A percentile compares a stretch with the other conserved stretches of the same genome.
phyloP scores from a whole-genome alignment of 2,329 filamentous ascomycete genomes.

The Colletotrichum sidae region DNA sequence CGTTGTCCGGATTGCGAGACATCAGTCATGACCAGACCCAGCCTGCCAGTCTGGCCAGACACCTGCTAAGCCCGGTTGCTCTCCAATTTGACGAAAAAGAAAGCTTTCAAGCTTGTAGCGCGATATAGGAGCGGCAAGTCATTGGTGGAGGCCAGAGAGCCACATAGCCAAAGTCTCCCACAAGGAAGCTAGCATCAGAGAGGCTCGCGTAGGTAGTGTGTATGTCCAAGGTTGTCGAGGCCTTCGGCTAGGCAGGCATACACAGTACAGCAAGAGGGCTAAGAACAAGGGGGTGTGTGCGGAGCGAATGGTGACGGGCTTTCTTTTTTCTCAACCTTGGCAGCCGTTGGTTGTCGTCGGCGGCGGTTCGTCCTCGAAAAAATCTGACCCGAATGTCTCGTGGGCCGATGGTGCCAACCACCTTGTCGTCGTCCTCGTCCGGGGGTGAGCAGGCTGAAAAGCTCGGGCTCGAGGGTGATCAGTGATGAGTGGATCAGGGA shows the following conservation, averaged over 20 bases:
- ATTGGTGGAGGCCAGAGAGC: too few species aligned
- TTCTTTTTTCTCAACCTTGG: conserved; percentile 33
- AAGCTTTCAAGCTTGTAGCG: too few species aligned
- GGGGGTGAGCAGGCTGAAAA: conserved; percentile 19
- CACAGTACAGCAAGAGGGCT: conserved; percentile 3
- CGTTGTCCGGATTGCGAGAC: too few species aligned
- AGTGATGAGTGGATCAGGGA: conserved; percentile 19
- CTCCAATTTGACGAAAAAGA: too few species aligned
- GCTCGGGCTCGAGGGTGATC: conserved; percentile 27
- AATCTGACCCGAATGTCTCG: conserved; percentile 24
- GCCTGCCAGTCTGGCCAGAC: too few species aligned
- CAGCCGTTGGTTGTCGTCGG: conserved; percentile 35
- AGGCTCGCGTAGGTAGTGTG: too few species aligned
- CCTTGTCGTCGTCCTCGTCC: conserved; percentile 1
- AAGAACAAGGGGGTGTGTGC: conserved; percentile 4
- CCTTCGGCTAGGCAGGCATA: conserved; percentile 1
- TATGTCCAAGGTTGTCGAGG: neutral
- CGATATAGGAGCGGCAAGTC: too few species aligned
- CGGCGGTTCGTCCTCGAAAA: conserved; percentile 17
- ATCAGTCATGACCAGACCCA: too few species aligned
- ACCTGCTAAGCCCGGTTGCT: too few species aligned
- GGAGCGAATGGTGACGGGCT: conserved; percentile 1
- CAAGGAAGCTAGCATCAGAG: too few species aligned
- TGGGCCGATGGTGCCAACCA: conserved; percentile 13
- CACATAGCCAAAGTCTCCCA: too few species aligned